Conservation (phyloP, 2,329 filamentous ascomycete species). For the Phaeosphaeriaceae sp. region DNA sequence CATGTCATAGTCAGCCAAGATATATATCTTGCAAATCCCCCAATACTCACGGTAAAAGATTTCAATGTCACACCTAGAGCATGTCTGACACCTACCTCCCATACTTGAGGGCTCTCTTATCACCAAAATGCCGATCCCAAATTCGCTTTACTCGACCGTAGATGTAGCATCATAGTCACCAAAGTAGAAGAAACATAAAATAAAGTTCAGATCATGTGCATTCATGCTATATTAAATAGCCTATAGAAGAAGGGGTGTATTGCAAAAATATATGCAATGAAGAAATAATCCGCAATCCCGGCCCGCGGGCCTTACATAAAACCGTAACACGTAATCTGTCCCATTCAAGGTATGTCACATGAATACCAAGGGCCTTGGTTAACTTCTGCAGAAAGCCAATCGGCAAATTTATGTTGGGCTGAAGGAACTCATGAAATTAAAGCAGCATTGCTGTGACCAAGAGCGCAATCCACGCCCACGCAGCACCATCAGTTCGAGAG, state of each 20-base stretch:
- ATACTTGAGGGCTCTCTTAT: too few species aligned
- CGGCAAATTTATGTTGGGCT: too few species aligned
- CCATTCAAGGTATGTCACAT: background rate
- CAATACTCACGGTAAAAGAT: too few species aligned
- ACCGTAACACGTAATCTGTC: slow-evolving; percentile 6
- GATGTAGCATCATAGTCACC: too few species aligned
- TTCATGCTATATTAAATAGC: background rate
- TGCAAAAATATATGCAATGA: slow-evolving; percentile 20
- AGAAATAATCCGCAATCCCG: background rate
- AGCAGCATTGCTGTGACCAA: background rate
- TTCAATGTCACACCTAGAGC: too few species aligned
- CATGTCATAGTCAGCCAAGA: too few species aligned
- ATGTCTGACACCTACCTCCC: too few species aligned
- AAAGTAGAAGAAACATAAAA: too few species aligned
- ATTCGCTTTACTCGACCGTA: too few species aligned
- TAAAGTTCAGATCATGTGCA: background rate
- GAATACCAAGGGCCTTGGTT: background rate
- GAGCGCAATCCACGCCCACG: slow-evolving; percentile 2
- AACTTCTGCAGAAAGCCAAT: background rate
- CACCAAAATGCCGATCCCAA: too few species aligned
- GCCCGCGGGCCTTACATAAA: slow-evolving; percentile 5
- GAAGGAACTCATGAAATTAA: background rate
- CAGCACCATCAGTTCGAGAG: background rate
- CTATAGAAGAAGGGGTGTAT: slow-evolving; percentile 18
- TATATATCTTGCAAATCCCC: too few species aligned